These are phyloP conservation scores for Herpotrichia juniperi DNA, from an alignment of 2,329 filamentous ascomycete genomes.

Conservation along the genomic window DNA sequence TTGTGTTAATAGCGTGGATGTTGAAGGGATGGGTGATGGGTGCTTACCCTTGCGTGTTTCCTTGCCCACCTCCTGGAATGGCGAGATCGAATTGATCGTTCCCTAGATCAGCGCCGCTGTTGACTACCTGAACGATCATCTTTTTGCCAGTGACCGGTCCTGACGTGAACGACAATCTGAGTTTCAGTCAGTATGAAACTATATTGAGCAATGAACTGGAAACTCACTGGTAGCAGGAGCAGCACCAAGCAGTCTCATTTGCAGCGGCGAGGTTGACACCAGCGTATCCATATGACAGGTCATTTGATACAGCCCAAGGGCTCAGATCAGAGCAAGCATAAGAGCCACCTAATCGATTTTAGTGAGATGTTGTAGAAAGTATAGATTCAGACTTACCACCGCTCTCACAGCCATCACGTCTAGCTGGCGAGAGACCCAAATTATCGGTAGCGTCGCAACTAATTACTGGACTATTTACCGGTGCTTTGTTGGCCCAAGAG, in stretches of 20 bases:
- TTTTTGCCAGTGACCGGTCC: constrained; percentile 61
- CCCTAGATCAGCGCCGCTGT: constrained; percentile 64
- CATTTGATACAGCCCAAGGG: constrained; percentile 64
- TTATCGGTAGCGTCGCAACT: constrained; percentile 61
- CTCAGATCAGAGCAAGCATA: constrained; percentile 60
- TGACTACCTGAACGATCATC: constrained; percentile 67
- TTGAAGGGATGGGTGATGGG: neutral
- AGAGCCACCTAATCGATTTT: constrained; percentile 48
- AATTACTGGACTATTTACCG: constrained; percentile 55
- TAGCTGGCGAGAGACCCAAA: constrained; percentile 55
- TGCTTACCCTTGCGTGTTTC: constrained; percentile 49
- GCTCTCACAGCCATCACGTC: constrained; percentile 58
- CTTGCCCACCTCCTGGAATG: constrained; percentile 60
- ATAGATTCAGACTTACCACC: constrained; percentile 39
- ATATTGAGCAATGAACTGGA: neutral
- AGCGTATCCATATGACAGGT: constrained; percentile 66
- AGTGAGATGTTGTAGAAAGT: neutral
- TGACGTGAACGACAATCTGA: constrained; percentile 60
- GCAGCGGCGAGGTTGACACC: constrained; percentile 63
- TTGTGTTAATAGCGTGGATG: neutral
- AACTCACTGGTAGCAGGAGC: constrained; percentile 62
- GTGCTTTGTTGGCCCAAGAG: constrained; percentile 61
- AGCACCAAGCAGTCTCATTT: constrained; percentile 65
- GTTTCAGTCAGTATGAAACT: neutral
- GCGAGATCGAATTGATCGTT: constrained; percentile 65